These are phyloP conservation scores for Pseudogymnoascus destructans DNA, from an alignment of 2,329 filamentous ascomycete genomes.

Conservation along the genomic window DNA sequence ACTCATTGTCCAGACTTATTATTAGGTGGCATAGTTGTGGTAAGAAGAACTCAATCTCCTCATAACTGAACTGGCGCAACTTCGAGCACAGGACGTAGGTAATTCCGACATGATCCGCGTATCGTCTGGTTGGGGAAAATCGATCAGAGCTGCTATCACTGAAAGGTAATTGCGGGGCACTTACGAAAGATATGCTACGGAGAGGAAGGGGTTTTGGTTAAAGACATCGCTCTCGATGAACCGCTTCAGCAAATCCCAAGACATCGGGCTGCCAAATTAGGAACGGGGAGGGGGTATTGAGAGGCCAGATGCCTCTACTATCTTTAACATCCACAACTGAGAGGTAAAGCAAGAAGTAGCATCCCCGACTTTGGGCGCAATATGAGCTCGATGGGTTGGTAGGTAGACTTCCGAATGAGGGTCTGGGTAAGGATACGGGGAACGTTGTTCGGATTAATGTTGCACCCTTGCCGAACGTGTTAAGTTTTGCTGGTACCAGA, in stretches of 20 bases:
- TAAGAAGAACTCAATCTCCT: conserved; percentile 87
- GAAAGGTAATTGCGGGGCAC: conserved; percentile 17
- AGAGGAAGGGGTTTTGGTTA: conserved; percentile 79
- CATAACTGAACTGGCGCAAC: conserved; percentile 77
- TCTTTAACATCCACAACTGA: conserved; percentile 7
- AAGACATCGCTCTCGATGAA: conserved; percentile 92
- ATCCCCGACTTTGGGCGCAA: conserved; percentile 5
- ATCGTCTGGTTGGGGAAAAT: conserved; percentile 43
- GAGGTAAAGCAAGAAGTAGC: conserved; percentile 3
- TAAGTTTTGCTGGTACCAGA: conserved; percentile 2
- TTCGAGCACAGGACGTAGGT: conserved; percentile 83
- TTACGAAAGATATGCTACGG: conserved; percentile 78
- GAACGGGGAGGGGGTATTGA: not conserved
- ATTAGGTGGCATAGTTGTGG: conserved; percentile 79
- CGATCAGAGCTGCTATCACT: conserved; percentile 15
- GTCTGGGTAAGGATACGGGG: not conserved
- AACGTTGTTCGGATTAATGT: conserved; percentile 5
- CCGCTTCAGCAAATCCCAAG: conserved; percentile 78
- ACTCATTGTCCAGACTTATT: conserved; percentile 81
- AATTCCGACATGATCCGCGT: conserved; percentile 80
- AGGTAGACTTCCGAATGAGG: conserved; percentile 2
- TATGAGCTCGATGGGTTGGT: conserved; percentile 4
- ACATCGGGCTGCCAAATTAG: conserved; percentile 36
- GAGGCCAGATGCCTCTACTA: conserved; percentile 8
- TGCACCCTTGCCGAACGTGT: conserved; percentile 2